Evolutionary conservation across 257 asterid genomes (phyloP), one percentile per base, ranked within the genome.

Genomic region (Nicotiana paniculata): DNA sequence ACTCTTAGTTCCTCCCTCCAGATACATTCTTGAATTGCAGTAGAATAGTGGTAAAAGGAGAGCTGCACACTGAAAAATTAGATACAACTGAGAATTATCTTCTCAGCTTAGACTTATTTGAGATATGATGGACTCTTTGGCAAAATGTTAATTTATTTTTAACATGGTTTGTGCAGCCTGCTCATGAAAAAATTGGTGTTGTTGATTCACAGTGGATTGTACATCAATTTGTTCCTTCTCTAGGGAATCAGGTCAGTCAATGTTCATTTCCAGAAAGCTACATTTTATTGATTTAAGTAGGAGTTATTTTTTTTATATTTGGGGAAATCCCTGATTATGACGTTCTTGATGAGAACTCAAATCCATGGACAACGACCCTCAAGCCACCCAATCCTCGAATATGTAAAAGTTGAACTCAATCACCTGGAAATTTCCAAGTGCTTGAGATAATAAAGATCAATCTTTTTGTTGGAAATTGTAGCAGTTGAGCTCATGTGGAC

Each of bases 181-280:
- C 99, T 62, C 98, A 93, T 80, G 97, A 90, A 83, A 95, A 90
- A 82, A 92, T 95, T 70, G 98, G 98, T 81, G 97, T 93, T 2
- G 97, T 95, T 2, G 96, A 95, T 90, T 79, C 98, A 51, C 96
- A 95, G 75, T 95, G 99, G 99, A 84, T 93, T 57, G 98, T 86
- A 57, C 99, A 95, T 92, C 97, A 91, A 90, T 91, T 95, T 7
- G 91, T 95, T 77, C 98, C 98, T 83, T 91, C 97, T 58, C 97
- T 95, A 6, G 97, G 97, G 81, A 90, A 84, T 87, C 98, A 95
- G 93, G 98, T 96, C 79, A 77, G 95, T 58, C 81, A 70, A 55
- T 63, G 30, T 15, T 53, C 77, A 69, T 84, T 81, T 11, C 9
- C n/a, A 5, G 9, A 63, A 63, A 26, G 4, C 70, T 64, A 30